Evolutionary conservation across 78 protist genomes (phyloP).

Genomic region (Dictyostelium firmibasis): DNA sequence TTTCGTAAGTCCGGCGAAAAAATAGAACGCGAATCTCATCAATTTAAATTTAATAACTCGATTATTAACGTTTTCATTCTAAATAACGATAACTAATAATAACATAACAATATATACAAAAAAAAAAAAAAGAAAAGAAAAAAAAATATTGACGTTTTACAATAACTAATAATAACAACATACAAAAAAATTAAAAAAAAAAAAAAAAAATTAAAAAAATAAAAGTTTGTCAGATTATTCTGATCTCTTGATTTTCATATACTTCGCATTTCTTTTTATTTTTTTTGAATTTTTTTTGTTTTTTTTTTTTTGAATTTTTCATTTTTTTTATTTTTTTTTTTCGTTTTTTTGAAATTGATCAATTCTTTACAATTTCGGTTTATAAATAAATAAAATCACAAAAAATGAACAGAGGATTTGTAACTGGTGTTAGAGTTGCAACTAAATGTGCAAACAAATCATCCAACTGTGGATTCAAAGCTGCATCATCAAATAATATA

Average conservation of each 20-base stretch:
- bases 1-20: neutral
- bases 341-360: neutral
- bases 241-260: too few species aligned
- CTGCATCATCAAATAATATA: neutral
- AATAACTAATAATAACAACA: too few species aligned
- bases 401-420: conserved; percentile 2
- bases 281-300: neutral
- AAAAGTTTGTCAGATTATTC: too few species aligned
- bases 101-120: too few species aligned
- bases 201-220: too few species aligned
- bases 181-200: too few species aligned
- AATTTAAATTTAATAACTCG: neutral
- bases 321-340: neutral
- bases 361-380: neutral
- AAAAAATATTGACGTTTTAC: too few species aligned
- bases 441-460: neutral
- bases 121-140: too few species aligned
- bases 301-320: neutral
- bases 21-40: neutral
- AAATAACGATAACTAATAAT: neutral
- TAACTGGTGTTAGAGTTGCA: neutral
- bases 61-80: neutral
- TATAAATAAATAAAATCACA: neutral
- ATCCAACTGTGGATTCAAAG: neutral
- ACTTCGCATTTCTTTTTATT: neutral